These are phyloP conservation scores for Porphyrellus sp. DNA, from an alignment of 1,284 basidiomycete species.

Conservation along the genomic window DNA sequence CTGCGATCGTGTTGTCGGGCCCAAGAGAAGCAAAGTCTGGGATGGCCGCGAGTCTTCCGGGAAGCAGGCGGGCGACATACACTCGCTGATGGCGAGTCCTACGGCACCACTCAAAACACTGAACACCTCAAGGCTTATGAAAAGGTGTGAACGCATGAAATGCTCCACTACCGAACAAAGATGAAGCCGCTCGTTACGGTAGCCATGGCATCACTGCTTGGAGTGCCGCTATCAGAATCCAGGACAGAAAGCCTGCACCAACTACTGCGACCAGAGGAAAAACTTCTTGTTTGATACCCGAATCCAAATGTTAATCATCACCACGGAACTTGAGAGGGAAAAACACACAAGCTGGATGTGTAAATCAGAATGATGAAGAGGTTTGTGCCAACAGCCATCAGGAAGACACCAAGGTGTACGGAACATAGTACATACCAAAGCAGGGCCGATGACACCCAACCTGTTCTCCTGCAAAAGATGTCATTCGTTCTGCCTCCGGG, in stretches of 20 bases:
- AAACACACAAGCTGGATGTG: constrained; percentile 44
- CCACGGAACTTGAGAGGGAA: not conserved
- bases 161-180: too few species aligned
- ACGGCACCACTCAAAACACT: too few species aligned
- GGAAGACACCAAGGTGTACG: too few species aligned
- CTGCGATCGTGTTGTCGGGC: constrained; percentile 49
- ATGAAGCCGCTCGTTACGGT: not conserved
- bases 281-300: constrained; percentile 56
- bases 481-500: constrained; percentile 51
- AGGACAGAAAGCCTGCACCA: constrained; percentile 65
- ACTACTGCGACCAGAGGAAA: constrained; percentile 62
- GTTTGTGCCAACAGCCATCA: constrained; percentile 60
- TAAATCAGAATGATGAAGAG: constrained; percentile 55
- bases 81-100: constrained; percentile 67
- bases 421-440: constrained; percentile 54
- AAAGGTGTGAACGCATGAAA: too few species aligned
- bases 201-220: constrained; percentile 87
- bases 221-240: constrained; percentile 65
- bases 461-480: constrained; percentile 54
- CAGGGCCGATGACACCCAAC: constrained; percentile 51
- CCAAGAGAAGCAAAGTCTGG: constrained; percentile 37
- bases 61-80: constrained; percentile 58
- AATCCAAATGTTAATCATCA: too few species aligned
- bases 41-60: constrained; percentile 49
- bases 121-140: too few species aligned